Conservation (phyloP, 768 basidiomycete genomes). For the Asterophora parasitica region DNA sequence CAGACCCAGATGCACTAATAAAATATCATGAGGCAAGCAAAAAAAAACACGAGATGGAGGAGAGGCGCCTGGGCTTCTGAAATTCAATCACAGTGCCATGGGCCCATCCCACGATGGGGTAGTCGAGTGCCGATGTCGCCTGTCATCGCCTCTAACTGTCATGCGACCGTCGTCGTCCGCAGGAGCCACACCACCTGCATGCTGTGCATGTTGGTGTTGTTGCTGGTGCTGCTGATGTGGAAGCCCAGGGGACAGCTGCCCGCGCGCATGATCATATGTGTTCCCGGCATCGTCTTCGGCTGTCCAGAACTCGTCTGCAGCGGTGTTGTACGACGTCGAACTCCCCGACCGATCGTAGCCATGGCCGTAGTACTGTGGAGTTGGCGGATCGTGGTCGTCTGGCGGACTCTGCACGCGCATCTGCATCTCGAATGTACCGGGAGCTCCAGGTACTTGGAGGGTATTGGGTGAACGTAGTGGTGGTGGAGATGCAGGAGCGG, state of each 20-base stretch:
- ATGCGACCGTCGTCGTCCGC: constrained; percentile 24
- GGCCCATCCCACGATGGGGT: constrained; percentile 36
- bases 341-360: constrained; percentile 30
- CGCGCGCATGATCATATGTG: neutral
- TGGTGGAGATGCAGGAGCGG: constrained; percentile 17
- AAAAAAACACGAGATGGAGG: neutral
- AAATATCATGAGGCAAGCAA: constrained; percentile 13
- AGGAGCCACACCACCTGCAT: neutral
- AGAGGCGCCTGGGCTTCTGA: constrained; percentile 14
- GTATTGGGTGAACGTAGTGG: constrained; percentile 18
- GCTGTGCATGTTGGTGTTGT: neutral
- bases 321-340: constrained; percentile 39
- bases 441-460: constrained; percentile 12
- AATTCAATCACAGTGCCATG: constrained; percentile 37
- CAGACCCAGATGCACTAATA: constrained; percentile 26
- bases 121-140: constrained; percentile 16
- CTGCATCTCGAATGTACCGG: constrained; percentile 14
- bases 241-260: constrained; percentile 1
- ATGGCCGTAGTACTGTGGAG: constrained; percentile 8
- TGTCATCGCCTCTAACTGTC: constrained; percentile 22
- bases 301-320: constrained; percentile 38
- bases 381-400: constrained; percentile 9
- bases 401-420: constrained; percentile 23
- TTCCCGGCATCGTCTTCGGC: constrained; percentile 18
- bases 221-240: neutral